phyloP scores from a whole-genome alignment of 2,329 filamentous ascomycete species.

The Aphanocladium album region DNA sequence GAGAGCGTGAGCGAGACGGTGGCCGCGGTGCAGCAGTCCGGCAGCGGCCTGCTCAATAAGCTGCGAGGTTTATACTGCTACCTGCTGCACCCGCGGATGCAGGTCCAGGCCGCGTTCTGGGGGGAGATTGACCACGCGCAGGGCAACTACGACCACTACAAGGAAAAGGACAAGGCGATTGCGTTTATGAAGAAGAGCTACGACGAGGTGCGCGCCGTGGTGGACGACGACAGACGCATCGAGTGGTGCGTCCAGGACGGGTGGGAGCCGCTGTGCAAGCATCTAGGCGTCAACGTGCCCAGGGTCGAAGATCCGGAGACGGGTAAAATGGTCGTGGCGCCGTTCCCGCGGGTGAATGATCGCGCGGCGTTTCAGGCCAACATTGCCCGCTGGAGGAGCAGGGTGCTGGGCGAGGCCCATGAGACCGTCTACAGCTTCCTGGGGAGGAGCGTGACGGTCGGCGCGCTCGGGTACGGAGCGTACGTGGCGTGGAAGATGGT shows the following conservation, averaged over 20 bases:
- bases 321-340: constrained; percentile 15
- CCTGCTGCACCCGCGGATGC: constrained; percentile 11
- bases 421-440: neutral
- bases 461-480: constrained; percentile 3
- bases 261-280: constrained; percentile 37
- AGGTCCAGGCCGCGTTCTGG: constrained; percentile 6
- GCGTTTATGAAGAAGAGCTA: constrained; percentile 35
- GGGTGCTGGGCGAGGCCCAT: neutral
- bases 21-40: neutral
- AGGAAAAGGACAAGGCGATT: constrained; percentile 32
- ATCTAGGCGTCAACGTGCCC: constrained; percentile 34
- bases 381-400: constrained; percentile 5
- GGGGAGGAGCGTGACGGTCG: neutral
- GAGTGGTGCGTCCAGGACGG: constrained; percentile 36
- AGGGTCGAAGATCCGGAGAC: constrained; percentile 25
- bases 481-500: neutral
- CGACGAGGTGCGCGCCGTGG: constrained; percentile 28
- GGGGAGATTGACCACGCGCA: constrained; percentile 5
- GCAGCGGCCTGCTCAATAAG: constrained; percentile 12
- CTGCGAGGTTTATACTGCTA: constrained; percentile 23
- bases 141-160: constrained; percentile 24
- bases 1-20: constrained; percentile 19
- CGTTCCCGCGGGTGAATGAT: constrained; percentile 21
- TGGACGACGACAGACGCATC: constrained; percentile 30
- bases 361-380: constrained; percentile 12